Evolutionary conservation across 768 basidiomycete species (phyloP).

Genomic region (Macrolepiota dolichaula): DNA sequence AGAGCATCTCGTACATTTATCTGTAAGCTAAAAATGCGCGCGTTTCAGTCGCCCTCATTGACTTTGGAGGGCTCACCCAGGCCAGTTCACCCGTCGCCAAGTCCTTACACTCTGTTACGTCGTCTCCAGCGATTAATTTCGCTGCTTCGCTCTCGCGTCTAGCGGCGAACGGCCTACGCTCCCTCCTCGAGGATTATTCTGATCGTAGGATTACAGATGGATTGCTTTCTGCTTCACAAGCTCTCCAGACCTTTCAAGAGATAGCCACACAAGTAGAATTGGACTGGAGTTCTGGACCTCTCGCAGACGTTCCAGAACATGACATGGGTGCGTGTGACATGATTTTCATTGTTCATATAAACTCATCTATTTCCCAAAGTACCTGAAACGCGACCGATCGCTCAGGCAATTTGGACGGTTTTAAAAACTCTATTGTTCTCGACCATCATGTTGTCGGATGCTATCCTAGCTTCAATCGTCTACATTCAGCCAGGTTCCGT

Average conservation of each 20-base stretch:
- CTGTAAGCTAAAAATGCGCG: conserved; percentile 18
- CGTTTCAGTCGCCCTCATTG: not conserved
- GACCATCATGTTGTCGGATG: conserved; percentile 64
- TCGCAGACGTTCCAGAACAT: conserved; percentile 30
- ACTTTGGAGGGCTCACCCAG: conserved; percentile 15
- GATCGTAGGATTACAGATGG: conserved; percentile 25
- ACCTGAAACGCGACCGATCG: conserved; percentile 39
- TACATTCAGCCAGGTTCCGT: conserved; percentile 40
- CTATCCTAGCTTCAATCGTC: conserved; percentile 50
- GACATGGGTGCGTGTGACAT: conserved; percentile 25
- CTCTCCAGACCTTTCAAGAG: conserved; percentile 26
- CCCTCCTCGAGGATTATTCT: conserved; percentile 32
- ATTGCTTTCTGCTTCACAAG: conserved; percentile 25
- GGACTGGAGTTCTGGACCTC: conserved; percentile 43
- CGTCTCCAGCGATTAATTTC: conserved; percentile 31
- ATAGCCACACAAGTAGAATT: conserved; percentile 42
- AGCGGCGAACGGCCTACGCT: conserved; percentile 27
- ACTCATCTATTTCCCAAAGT: conserved; percentile 25
- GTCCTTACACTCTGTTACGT: conserved; percentile 31
- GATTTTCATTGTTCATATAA: conserved; percentile 3
- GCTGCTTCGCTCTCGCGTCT: conserved; percentile 34
- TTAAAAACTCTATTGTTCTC: conserved; percentile 79
- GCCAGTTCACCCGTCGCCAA: conserved; percentile 28
- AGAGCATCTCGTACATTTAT: conserved; percentile 26
- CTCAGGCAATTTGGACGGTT: conserved; percentile 57